Evolutionary conservation across 2,329 filamentous ascomycete genomes (phyloP), one percentile per base, ranked within the genome.

Genomic region (Cercospora sesami): DNA sequence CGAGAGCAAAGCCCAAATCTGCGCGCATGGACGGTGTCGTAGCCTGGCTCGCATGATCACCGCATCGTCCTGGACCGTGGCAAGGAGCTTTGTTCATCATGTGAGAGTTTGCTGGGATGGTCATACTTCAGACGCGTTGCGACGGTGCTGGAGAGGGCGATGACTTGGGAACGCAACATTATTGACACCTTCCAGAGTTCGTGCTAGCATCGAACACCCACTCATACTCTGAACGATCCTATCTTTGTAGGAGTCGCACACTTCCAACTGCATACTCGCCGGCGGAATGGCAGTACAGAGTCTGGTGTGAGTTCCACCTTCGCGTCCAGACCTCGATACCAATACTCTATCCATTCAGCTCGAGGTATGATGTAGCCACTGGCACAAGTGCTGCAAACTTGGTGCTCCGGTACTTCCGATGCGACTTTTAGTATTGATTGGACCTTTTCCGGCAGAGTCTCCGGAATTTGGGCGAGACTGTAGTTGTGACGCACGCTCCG

Each of bases 311-410:
- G 58, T 26, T 71, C 73, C 33, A 65, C 53, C 69, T 76, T 72
- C 10, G 75, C 66, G 10, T 70, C 64, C 10, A 64, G 69, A 12
- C 74, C 74, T 48, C 70, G 64, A 63, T 74, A 76, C 76, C 78
- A 79, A 55, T 76, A 79, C 66, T 80, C 78, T 16, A 79, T 68
- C 78, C 78, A 79, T 60, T 78, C 73, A 16, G 78, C 77, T 51
- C 77, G 63, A 1, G 75, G 64, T 14, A 79, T 68, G n/a, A 79
- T 69, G 60, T 73, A 79, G 8, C 60, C 26, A 10, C 69, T 71
- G 2, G 69, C 65, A 66, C 79, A 81, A 8, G 73, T 75, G 1
- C 76, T 72, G 69, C 79, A 81, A 4, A 53, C 48, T 60, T 76
- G 72, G 21, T 78, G 76, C 5, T 72, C 66, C 10, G 66, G 57